phyloP scores from a whole-genome alignment of 2,329 filamentous ascomycete species.

The Hirsutella thompsonii region DNA sequence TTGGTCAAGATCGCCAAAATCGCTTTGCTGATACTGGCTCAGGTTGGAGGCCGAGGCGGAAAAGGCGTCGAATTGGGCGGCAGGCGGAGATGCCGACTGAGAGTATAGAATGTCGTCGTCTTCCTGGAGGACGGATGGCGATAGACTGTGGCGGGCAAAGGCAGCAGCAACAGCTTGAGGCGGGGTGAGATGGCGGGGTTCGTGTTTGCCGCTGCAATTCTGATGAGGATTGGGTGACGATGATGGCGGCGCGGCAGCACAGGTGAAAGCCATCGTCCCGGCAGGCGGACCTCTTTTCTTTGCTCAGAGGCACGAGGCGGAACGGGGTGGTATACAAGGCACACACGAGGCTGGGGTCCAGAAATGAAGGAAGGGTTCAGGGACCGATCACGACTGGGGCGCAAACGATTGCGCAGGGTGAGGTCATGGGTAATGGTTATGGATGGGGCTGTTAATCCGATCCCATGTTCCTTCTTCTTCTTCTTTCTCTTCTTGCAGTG shows the following conservation, averaged over 20 bases:
- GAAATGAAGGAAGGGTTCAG: background rate
- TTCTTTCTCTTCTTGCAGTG: no score
- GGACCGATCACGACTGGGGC: no score
- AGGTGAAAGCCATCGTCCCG: slow-evolving; percentile 29
- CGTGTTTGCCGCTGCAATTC: slow-evolving; percentile 22
- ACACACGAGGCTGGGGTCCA: slow-evolving; percentile 1
- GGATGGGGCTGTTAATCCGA: no score
- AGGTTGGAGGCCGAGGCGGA: slow-evolving; percentile 32
- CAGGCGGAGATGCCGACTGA: slow-evolving; percentile 16
- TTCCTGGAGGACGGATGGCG: slow-evolving; percentile 20
- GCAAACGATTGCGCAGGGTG: no score
- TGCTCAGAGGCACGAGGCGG: background rate
- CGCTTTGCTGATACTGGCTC: slow-evolving; percentile 36
- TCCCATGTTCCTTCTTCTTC: no score
- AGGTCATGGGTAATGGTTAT: no score
- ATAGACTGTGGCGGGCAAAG: slow-evolving; percentile 10
- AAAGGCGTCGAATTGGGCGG: slow-evolving; percentile 28
- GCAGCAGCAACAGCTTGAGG: slow-evolving; percentile 7
- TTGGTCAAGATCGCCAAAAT: slow-evolving; percentile 31
- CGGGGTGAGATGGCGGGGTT: slow-evolving; percentile 18
- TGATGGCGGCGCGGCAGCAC: slow-evolving; percentile 26
- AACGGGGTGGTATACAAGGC: slow-evolving; percentile 17
- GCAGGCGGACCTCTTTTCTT: background rate
- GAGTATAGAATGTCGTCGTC: slow-evolving; percentile 23
- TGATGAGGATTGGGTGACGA: no score